Conservation (phyloP, 495 filamentous ascomycete species). For the Bacidia rubella region DNA sequence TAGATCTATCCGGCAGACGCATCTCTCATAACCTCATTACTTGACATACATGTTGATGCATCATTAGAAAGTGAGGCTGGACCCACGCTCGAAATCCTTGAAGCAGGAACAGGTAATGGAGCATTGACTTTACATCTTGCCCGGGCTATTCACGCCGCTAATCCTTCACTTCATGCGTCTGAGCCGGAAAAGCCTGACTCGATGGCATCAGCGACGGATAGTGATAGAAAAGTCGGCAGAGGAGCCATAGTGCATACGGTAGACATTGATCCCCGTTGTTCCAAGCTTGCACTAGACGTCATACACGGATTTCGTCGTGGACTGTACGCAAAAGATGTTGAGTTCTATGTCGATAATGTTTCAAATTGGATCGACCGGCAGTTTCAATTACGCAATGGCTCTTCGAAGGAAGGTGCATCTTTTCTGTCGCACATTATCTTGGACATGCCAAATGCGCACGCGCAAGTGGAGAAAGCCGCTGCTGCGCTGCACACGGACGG, state of each 20-base stretch:
- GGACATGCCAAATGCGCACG: conserved; percentile 51
- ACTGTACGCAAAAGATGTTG: conserved; percentile 50
- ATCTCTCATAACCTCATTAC: conserved; percentile 53
- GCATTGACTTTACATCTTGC: conserved; percentile 60
- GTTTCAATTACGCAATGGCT: conserved; percentile 18
- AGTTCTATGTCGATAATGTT: conserved; percentile 58
- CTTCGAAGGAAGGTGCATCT: conserved; percentile 23
- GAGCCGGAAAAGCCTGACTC: no score
- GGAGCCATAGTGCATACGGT: conserved; percentile 58
- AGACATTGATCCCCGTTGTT: conserved; percentile 45
- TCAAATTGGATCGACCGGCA: conserved; percentile 46
- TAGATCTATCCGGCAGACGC: conserved; percentile 67
- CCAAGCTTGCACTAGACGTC: conserved; percentile 43
- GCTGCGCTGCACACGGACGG: conserved; percentile 48
- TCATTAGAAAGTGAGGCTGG: conserved; percentile 2
- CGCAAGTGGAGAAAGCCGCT: conserved; percentile 42
- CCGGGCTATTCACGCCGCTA: conserved; percentile 62
- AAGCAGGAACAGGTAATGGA: conserved; percentile 71
- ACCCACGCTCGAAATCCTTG: conserved; percentile 51
- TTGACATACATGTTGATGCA: conserved; percentile 52
- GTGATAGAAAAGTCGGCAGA: no score
- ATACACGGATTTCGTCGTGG: conserved; percentile 54
- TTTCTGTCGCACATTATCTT: conserved; percentile 58
- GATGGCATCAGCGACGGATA: no score
- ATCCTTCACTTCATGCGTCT: conserved; percentile 30